These are phyloP conservation scores for Termitomyces eurrhizus DNA, from an alignment of 768 basidiomycete species.

Conservation along the genomic window DNA sequence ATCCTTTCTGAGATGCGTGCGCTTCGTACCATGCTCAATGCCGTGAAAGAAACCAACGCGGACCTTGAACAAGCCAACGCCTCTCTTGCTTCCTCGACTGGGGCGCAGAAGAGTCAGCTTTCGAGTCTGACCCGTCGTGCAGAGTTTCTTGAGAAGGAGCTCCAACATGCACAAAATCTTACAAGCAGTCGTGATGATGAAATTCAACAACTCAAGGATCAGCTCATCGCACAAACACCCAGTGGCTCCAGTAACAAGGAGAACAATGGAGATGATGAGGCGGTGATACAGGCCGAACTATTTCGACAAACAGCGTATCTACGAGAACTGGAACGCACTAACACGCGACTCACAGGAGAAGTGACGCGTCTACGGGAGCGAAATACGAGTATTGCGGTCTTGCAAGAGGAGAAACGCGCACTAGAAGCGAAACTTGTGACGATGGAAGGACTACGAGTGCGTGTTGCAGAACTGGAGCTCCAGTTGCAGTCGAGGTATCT, in stretches of 20 bases:
- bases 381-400: constrained; percentile 60
- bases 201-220: not conserved
- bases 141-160: constrained; percentile 44
- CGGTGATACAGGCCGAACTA: constrained; percentile 63
- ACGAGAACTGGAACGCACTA: constrained; percentile 54
- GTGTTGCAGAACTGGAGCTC: constrained; percentile 61
- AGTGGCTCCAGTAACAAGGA: constrained; percentile 22
- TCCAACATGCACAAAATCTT: constrained; percentile 40
- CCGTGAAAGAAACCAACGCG: constrained; percentile 53
- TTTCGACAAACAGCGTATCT: constrained; percentile 62
- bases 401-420: constrained; percentile 69
- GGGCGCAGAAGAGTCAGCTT: constrained; percentile 49
- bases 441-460: constrained; percentile 50
- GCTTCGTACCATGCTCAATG: constrained; percentile 43
- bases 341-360: constrained; percentile 53
- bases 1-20: constrained; percentile 48
- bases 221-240: constrained; percentile 2
- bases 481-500: constrained; percentile 52
- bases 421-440: constrained; percentile 50
- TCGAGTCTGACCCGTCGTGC: constrained; percentile 43
- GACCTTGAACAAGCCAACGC: constrained; percentile 60
- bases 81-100: constrained; percentile 43
- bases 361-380: constrained; percentile 49
- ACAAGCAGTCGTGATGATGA: constrained; percentile 35
- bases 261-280: constrained; percentile 47